Base-by-base conservation (phyloP, 768 basidiomycete genomes). In the Pleurotus tuoliensis region DNA sequence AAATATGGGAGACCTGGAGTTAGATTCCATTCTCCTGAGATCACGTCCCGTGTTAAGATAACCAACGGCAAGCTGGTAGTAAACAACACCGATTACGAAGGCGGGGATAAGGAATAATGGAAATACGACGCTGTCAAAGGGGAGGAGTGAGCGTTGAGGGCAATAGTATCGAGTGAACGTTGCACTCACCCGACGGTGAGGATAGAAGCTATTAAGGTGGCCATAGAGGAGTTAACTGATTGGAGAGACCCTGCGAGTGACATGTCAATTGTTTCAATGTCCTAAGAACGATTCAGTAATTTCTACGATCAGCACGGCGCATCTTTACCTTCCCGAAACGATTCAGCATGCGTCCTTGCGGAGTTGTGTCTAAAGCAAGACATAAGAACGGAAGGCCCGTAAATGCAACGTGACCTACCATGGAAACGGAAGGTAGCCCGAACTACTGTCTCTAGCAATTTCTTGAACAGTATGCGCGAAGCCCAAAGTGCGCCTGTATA, bases 1-100 rank as follows among this genome's bases (percentile, higher is more conserved):
- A 70, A 88, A 92, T 59, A 92, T 92, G 0, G 92, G 90, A 0
- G 88, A 90, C 11, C 91, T 79, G 1, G 88, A 83, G 62, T 92
- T 95, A 1, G 92, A 91, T 67, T 96, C 94, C 86, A 97, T 92
- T 16, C 94, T 81, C 57, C 92, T 81, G 16, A 96, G 73, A 64
- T 94, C 92, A 45, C 93, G 82, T 0, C 91, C 90, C 0, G 90
- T 90, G 62, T 84, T 85, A 52, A 90, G 73, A 67, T 91, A 91
- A 1, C 87, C 87, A 52, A 87, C 74, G 1, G 87, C 83, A 15
- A 91, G 74, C 30, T 78, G 69, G 45, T 84, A 85, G 64, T 95
- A 95, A 20, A 83, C 77, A 60, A 78, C 83, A 1, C 88, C 90
- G 39, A 97, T 84, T 58, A 91, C 61, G 8, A 76, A 60, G 0